Evolutionary conservation across 441 rosid genomes (phyloP).

Genomic region (Erysimum cheiri): DNA sequence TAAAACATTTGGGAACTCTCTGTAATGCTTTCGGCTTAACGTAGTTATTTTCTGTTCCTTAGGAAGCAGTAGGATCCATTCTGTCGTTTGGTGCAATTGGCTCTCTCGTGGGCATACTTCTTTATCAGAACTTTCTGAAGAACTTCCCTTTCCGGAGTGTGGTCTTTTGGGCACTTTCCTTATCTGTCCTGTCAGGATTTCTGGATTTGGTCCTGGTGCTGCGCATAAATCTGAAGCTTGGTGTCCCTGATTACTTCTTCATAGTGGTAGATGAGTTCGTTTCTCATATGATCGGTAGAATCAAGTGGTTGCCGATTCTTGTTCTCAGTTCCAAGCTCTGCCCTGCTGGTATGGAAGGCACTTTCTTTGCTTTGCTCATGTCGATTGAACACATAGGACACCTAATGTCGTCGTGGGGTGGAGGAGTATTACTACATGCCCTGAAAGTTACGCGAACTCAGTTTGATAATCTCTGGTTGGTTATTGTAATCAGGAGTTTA

Average conservation of each 20-base stretch:
- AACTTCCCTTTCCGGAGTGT: conserved; percentile 59
- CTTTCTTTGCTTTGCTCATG: conserved; percentile 80
- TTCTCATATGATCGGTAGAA: conserved; percentile 59
- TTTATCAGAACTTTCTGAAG: conserved; percentile 64
- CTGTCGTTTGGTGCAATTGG: conserved; percentile 69
- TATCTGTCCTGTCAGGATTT: conserved; percentile 63
- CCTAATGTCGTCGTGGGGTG: conserved; percentile 71
- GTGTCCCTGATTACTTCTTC: conserved; percentile 71
- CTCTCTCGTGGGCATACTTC: conserved; percentile 65
- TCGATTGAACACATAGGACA: conserved; percentile 74
- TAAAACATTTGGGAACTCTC: neutral
- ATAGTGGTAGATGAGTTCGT: conserved; percentile 66
- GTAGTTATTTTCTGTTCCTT: conserved; percentile 29
- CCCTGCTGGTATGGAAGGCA: conserved; percentile 77
- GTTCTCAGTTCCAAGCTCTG: conserved; percentile 83
- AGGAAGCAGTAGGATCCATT: conserved; percentile 75
- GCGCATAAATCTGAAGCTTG: conserved; percentile 62
- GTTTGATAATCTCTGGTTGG: conserved; percentile 72
- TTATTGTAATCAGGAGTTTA: conserved; percentile 59
- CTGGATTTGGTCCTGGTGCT: conserved; percentile 67
- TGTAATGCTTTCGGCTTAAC: conserved; percentile 16
- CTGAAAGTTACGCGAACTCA: conserved; percentile 62
- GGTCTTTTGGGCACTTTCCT: conserved; percentile 69
- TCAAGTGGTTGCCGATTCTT: conserved; percentile 79
- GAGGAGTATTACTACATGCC: conserved; percentile 64